phyloP scores from a whole-genome alignment of 2,329 filamentous ascomycete genomes.

The Claviceps spartinae region DNA sequence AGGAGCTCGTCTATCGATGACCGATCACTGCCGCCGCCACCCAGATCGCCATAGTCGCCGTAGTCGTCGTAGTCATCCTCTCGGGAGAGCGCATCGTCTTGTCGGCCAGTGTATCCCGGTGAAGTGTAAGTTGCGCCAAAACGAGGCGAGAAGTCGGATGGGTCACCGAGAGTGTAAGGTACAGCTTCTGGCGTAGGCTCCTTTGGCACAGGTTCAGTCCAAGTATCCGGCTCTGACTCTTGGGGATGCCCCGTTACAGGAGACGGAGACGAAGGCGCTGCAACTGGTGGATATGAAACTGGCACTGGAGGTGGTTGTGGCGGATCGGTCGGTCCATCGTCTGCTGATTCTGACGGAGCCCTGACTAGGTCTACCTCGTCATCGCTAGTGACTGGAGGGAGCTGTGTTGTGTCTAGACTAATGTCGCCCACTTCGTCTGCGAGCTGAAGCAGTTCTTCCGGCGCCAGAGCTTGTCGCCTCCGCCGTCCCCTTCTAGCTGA shows the following conservation, averaged over 20 bases:
- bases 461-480: slow-evolving; percentile 13
- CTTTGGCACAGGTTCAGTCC: slow-evolving; percentile 29
- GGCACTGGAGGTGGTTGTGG: neutral
- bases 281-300: neutral
- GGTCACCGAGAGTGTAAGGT: neutral
- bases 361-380: slow-evolving; percentile 18
- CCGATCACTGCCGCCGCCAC: slow-evolving; percentile 18
- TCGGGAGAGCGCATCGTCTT: slow-evolving; percentile 9
- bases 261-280: slow-evolving; percentile 4
- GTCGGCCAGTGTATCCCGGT: neutral
- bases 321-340: neutral
- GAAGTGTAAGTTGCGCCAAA: slow-evolving; percentile 1
- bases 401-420: slow-evolving; percentile 7
- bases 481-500: slow-evolving; percentile 8
- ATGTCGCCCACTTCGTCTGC: slow-evolving; percentile 11
- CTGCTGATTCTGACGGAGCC: slow-evolving; percentile 10
- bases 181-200: slow-evolving; percentile 21
- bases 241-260: slow-evolving; percentile 2
- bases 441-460: slow-evolving; percentile 15
- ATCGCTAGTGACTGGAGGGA: slow-evolving; percentile 11
- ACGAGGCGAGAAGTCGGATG: slow-evolving; percentile 6
- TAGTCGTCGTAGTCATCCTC: slow-evolving; percentile 14
- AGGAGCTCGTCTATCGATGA: slow-evolving; percentile 20
- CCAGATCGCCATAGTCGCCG: slow-evolving; percentile 9
- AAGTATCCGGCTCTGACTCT: slow-evolving; percentile 28